phyloP scores from a whole-genome alignment of 1,284 basidiomycete species.

The Irpex sp. region DNA sequence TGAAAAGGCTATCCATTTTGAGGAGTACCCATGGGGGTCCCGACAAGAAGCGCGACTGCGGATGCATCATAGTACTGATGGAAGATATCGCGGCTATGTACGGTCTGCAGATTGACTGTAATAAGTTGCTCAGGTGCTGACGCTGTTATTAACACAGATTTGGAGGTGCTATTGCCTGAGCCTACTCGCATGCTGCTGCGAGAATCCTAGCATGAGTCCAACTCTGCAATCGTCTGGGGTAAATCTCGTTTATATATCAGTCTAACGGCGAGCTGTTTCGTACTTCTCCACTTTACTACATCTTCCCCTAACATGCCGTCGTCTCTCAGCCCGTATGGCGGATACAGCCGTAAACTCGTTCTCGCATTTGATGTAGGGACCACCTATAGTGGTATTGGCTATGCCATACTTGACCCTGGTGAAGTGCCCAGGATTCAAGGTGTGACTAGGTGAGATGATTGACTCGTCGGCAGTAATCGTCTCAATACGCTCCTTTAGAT shows the following conservation, averaged over 20 bases:
- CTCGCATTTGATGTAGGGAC: slow-evolving; percentile 49
- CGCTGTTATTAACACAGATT: no score
- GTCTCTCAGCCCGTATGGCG: slow-evolving; percentile 11
- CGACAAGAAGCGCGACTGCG: no score
- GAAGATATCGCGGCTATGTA: slow-evolving; percentile 26
- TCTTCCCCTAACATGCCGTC: not conserved
- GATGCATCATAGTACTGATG: no score
- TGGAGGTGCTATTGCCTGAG: no score
- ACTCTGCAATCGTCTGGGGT: no score
- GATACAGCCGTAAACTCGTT: slow-evolving; percentile 32
- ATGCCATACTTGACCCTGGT: slow-evolving; percentile 41
- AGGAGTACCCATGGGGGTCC: no score
- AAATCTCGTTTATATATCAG: no score
- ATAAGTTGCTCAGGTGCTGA: no score
- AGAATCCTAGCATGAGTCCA: no score
- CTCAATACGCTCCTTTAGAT: slow-evolving; percentile 23
- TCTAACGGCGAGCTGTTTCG: slow-evolving; percentile 21
- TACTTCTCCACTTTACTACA: not conserved
- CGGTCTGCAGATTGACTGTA: no score
- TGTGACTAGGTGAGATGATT: slow-evolving; percentile 34
- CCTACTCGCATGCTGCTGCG: no score
- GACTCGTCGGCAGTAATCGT: not conserved
- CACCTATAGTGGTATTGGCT: slow-evolving; percentile 47
- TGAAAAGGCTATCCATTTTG: no score
- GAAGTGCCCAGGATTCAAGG: slow-evolving; percentile 39